Evolutionary conservation across 768 basidiomycete genomes (phyloP).

Genomic region (Rhodotorula taiwanensis): DNA sequence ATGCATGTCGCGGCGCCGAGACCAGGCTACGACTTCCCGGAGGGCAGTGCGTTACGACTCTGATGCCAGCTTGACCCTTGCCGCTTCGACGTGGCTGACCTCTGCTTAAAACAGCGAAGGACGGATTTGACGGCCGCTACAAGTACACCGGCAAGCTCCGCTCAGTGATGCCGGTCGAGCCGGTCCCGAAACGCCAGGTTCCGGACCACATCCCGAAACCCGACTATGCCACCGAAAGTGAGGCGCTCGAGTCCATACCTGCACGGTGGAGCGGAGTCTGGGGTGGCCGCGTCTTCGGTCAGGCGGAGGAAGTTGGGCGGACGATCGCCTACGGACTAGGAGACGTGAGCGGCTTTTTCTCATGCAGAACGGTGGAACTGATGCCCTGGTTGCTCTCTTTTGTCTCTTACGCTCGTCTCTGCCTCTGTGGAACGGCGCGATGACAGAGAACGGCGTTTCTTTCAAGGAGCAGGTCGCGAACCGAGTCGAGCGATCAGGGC

Average conservation of each 20-base stretch:
- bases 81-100: no score
- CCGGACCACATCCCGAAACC: constrained; percentile 79
- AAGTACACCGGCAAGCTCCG: constrained; percentile 44
- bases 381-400: neutral
- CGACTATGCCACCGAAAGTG: constrained; percentile 75
- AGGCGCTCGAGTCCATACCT: constrained; percentile 42
- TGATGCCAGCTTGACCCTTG: no score
- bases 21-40: constrained; percentile 10
- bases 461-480: constrained; percentile 26
- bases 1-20: neutral
- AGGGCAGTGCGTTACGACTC: constrained; percentile 13
- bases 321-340: constrained; percentile 7
- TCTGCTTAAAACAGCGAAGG: constrained; percentile 18
- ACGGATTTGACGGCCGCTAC: constrained; percentile 21
- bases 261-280: constrained; percentile 5
- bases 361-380: neutral
- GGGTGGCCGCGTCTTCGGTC: constrained; percentile 8
- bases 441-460: constrained; percentile 27
- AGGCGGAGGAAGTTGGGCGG: constrained; percentile 23
- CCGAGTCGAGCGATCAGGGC: constrained; percentile 52
- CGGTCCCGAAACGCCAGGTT: constrained; percentile 60
- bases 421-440: constrained; percentile 25
- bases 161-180: constrained; percentile 52
- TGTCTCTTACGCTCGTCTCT: no score
- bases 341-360: neutral